Base-by-base conservation (phyloP, 495 filamentous ascomycete genomes). In the Neurospora tetraspora region DNA sequence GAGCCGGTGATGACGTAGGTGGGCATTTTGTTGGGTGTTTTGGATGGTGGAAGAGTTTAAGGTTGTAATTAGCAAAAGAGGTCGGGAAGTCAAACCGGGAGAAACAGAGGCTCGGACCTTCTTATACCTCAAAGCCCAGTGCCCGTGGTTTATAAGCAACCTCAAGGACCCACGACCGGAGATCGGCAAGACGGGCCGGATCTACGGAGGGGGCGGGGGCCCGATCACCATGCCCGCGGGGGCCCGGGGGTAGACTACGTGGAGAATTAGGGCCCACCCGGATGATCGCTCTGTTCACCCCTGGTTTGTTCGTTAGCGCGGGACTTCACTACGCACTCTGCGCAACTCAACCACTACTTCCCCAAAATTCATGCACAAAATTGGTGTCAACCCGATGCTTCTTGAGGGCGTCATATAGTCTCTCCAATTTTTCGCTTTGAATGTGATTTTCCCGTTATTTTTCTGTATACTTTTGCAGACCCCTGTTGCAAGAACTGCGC, bases 1-100 rank as follows among this genome's bases (percentile, higher is more conserved):
- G 86, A 83, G 71, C 87, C 87, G 20, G 87, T 88, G 75, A 89
- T 83, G 69, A 82, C 81, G 73, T 86, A 88, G 61, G 83, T 81
- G 70, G 85, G 82, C 87, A 89, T 88, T 42, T 68, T 82, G 72
- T 68, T 37, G 9, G 69, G 18, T 37, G 20, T 31, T 43, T 18
- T 43, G 14, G n/a, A 27, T 42, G 42, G 18, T 42, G 69, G 23
- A 59, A 9, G 9, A 27, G 37, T 70, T 39, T 8, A 16, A 14
- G 69, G 40, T 20, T n/a, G 38, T 40, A 20, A 4, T 40, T 71
- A 2, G 59, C 12, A 43, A 4, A 42, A 74, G 23, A 59, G 11
- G 20, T 23, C 23, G 12, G 1, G 2, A 23, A 8, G 14, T 27
- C 1, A 2, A 27, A 59, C n/a, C 20, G 5, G n/a, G 11, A 12